Percentiles rank a stretch among this genome's conserved stretches.
These are phyloP conservation scores for Lotus japonicus DNA, from an alignment of 306 rosid species.

Conservation along the genomic window DNA sequence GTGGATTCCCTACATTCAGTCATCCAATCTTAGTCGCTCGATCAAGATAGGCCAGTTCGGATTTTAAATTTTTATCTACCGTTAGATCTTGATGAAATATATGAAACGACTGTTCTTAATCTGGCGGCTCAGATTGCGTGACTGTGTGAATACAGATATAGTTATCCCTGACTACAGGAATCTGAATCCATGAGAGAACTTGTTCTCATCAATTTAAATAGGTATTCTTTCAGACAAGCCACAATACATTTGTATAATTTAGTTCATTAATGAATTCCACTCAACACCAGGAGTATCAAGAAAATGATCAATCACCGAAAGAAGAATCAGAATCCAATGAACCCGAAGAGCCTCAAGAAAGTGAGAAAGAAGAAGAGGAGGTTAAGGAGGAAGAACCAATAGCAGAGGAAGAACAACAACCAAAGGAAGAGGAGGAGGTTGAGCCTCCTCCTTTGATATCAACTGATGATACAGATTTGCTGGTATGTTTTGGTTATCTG, in stretches of 20 bases:
- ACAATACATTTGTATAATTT: not conserved
- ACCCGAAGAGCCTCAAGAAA: slow-evolving; percentile 40
- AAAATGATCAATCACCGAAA: slow-evolving; percentile 36
- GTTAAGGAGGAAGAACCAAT: slow-evolving; percentile 28
- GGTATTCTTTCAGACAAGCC: not conserved
- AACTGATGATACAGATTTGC: slow-evolving; percentile 45
- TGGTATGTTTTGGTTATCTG: slow-evolving; percentile 38
- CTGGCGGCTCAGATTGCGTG: no score
- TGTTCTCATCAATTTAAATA: not conserved
- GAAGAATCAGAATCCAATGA: slow-evolving; percentile 43
- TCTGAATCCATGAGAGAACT: not conserved
- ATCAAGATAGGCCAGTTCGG: no score
- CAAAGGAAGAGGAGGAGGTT: slow-evolving; percentile 37
- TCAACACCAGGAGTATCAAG: slow-evolving; percentile 51
- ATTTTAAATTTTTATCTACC: no score
- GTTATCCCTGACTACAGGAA: no score
- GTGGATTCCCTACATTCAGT: no score
- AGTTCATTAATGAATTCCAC: not conserved
- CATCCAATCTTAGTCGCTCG: no score
- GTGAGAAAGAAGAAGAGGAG: slow-evolving; percentile 38
- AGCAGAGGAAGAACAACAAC: slow-evolving; percentile 37
- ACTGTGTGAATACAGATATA: no score
- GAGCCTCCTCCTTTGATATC: slow-evolving; percentile 70
- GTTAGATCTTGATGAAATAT: no score
- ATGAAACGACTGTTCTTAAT: no score